Evolutionary conservation across 2,329 filamentous ascomycete genomes (phyloP).

Genomic region (Aspergillus fijiensis): DNA sequence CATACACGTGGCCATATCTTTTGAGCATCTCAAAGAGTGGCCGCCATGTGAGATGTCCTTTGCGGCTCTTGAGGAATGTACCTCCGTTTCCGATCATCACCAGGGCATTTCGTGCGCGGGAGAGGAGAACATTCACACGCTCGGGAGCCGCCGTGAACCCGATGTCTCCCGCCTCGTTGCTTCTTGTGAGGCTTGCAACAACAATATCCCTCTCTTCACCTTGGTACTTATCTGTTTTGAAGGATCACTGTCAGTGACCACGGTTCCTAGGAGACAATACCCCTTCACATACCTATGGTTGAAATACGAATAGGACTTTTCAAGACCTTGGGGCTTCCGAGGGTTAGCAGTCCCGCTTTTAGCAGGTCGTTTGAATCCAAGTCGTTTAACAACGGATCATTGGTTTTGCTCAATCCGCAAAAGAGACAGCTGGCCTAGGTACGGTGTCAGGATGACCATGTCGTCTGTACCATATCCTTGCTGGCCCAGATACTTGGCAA

Average conservation of each 20-base stretch:
- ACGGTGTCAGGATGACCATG: constrained; percentile 69
- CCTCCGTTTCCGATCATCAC: constrained; percentile 69
- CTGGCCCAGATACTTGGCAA: constrained; percentile 66
- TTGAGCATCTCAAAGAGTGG: constrained; percentile 59
- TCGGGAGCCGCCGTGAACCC: constrained; percentile 69
- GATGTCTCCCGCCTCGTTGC: constrained; percentile 63
- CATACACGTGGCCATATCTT: constrained; percentile 52
- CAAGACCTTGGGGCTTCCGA: constrained; percentile 51
- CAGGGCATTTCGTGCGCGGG: constrained; percentile 63
- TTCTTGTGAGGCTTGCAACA: constrained; percentile 65
- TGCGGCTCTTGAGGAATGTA: constrained; percentile 63
- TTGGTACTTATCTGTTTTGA: constrained; percentile 70
- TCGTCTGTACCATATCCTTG: constrained; percentile 67
- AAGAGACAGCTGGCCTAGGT: constrained; percentile 66
- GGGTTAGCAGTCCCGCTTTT: constrained; percentile 59
- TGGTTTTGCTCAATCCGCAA: constrained; percentile 56
- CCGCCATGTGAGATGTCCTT: constrained; percentile 59
- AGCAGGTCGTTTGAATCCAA: constrained; percentile 65
- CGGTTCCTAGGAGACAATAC: too few species aligned
- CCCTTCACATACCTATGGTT: constrained; percentile 67
- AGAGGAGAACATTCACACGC: constrained; percentile 68
- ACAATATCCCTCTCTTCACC: constrained; percentile 77
- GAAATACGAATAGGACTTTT: constrained; percentile 62
- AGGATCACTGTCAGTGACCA: too few species aligned
- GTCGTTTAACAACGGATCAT: constrained; percentile 67